phyloP scores from a whole-genome alignment of 768 basidiomycete species.

The Russula griseocarnosa region DNA sequence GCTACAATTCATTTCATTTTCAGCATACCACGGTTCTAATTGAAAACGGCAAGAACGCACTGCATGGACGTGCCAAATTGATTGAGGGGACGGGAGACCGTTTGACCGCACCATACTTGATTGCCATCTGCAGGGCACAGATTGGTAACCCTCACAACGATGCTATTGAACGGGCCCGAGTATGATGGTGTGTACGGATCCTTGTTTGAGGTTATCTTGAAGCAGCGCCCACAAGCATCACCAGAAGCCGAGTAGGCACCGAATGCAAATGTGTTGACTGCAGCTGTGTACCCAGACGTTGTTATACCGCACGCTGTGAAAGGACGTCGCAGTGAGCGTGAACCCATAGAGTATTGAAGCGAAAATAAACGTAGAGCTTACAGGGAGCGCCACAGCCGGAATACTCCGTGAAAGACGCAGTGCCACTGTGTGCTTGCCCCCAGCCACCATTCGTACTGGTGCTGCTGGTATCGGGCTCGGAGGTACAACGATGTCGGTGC shows the following conservation, averaged over 20 bases:
- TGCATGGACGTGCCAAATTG: conserved; percentile 42
- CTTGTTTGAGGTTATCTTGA: conserved; percentile 45
- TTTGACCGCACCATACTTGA: conserved; percentile 58
- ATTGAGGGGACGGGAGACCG: conserved; percentile 41
- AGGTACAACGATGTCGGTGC: not conserved
- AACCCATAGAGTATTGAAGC: not conserved
- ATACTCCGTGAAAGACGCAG: conserved; percentile 55
- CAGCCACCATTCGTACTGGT: not conserved
- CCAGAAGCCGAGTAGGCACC: conserved; percentile 49
- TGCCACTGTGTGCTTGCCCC: conserved; percentile 50
- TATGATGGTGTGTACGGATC: conserved; percentile 53
- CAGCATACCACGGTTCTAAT: not conserved
- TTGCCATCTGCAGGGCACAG: conserved; percentile 39
- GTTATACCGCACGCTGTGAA: conserved; percentile 46
- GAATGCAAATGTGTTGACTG: conserved; percentile 54
- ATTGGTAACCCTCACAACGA: conserved; percentile 50
- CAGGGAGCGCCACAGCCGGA: conserved; percentile 49
- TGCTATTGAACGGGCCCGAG: conserved; percentile 49
- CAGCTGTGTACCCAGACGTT: conserved; percentile 51
- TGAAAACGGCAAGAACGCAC: conserved; percentile 36
- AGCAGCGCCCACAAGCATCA: conserved; percentile 61
- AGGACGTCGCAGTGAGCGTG: not conserved
- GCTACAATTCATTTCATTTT: conserved; percentile 33
- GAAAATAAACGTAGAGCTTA: conserved; percentile 27
- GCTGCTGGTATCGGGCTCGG: too few species aligned